Conservation (phyloP, 2,329 filamentous ascomycete genomes). For the Xylariaceae sp. region DNA sequence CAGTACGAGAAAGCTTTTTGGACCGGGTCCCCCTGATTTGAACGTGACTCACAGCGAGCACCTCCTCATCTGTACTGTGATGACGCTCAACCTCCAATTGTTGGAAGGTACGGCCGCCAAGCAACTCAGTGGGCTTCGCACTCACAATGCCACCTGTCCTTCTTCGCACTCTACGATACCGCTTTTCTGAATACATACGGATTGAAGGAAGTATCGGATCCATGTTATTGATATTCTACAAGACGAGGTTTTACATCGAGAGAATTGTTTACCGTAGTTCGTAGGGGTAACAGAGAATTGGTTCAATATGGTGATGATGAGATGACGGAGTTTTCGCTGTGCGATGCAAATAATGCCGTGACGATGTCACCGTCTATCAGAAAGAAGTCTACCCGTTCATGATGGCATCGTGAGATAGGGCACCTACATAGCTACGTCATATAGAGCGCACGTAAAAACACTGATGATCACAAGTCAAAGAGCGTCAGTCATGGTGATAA, state of each 20-base stretch:
- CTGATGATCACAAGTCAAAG: not conserved
- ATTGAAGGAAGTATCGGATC: too few relatives aligned
- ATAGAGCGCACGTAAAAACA: not conserved
- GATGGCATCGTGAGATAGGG: conserved; percentile 1
- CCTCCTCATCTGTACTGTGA: too few relatives aligned
- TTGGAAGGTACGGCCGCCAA: too few relatives aligned
- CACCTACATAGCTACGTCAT: conserved; percentile 9
- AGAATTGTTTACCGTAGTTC: not conserved
- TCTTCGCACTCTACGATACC: too few relatives aligned
- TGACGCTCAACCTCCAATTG: too few relatives aligned
- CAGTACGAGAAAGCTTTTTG: too few relatives aligned
- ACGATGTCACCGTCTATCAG: not conserved
- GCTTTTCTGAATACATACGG: too few relatives aligned
- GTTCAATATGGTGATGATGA: not conserved
- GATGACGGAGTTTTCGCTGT: not conserved
- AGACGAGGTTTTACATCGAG: not conserved
- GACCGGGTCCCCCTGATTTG: too few relatives aligned
- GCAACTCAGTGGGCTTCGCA: too few relatives aligned
- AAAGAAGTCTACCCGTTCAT: not conserved
- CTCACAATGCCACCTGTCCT: too few relatives aligned
- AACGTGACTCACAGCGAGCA: too few relatives aligned
- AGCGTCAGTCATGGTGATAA: not conserved
- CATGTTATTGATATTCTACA: too few relatives aligned
- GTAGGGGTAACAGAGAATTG: not conserved
- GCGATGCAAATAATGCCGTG: not conserved